Evolutionary conservation across 2,329 filamentous ascomycete genomes (phyloP), one percentile per base, ranked within the genome.

Genomic region (Penicillium sp.): DNA sequence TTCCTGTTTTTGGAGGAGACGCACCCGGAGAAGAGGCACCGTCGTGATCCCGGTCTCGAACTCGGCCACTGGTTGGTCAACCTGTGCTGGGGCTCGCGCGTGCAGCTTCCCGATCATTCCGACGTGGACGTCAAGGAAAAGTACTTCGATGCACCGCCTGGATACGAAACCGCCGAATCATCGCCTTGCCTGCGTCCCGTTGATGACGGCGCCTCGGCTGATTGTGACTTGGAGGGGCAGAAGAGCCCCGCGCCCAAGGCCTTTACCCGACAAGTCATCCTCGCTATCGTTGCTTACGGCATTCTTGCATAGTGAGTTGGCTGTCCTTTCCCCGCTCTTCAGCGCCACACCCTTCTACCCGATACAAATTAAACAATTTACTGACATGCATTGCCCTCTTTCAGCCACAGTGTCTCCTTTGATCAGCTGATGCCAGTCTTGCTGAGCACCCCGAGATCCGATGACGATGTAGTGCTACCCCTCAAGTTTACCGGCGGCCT

Each of bases 351-450:
- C 31, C 44, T 39, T 44, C 31, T 25, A 45, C 46, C 55, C 59
- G 36, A 53, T 51, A 48, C 23, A 33, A 15, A 51, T 43, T 29
- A 39, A 36, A 52, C n/a, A 46, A 89, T 92, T 65, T 80, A 58
- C 64, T 65, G 50, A 67, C 69, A 71, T 56, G 50, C 43, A 49
- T 55, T 47, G 43, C 41, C 57, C 47, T 44, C 13, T 33, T 60
- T 40, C 68, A 96, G 92, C 78, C 93, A 97, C 77, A 97, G 93
- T 13, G 97, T 99, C 76, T 95, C 92, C 0, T 94, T 96, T 67
- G 94, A 99, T 75, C 90, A 96, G 70, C 83, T 97, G 48, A 87
- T 97, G 66, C 93, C 94, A 0, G 90, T 97, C 2, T 91, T 99
- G 65, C 85, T 99, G 70, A 93, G 90, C 73, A 90, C 90, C 44